Conservation (phyloP, 2,329 filamentous ascomycete species). For the Fusarium longipes region DNA sequence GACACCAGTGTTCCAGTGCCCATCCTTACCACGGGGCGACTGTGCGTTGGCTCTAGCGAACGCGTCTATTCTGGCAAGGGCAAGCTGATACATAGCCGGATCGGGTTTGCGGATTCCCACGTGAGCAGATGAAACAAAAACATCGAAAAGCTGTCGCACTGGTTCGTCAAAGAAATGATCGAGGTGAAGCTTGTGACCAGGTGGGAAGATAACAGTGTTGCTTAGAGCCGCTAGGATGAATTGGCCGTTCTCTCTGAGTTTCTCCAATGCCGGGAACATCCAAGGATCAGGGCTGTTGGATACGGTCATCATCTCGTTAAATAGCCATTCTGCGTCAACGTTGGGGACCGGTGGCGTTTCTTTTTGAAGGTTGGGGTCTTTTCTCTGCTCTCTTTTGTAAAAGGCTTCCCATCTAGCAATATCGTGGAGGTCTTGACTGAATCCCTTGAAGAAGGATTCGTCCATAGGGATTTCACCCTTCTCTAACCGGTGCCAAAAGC, state of each 20-base stretch:
- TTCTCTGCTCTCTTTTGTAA: slow-evolving; percentile 59
- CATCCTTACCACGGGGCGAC: slow-evolving; percentile 51
- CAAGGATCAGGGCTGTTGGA: slow-evolving; percentile 80
- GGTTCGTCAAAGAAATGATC: slow-evolving; percentile 65
- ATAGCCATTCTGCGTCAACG: slow-evolving; percentile 82
- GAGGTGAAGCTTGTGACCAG: slow-evolving; percentile 72
- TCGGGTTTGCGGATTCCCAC: slow-evolving; percentile 91
- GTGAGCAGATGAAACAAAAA: slow-evolving; percentile 89
- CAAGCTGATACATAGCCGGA: slow-evolving; percentile 79
- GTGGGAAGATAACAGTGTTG: slow-evolving; percentile 90
- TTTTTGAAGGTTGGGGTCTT: slow-evolving; percentile 54
- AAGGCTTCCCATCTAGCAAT: slow-evolving; percentile 76
- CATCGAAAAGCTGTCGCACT: slow-evolving; percentile 78
- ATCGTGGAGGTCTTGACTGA: slow-evolving; percentile 78
- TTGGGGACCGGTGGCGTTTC: slow-evolving; percentile 72
- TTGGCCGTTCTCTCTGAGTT: slow-evolving; percentile 70
- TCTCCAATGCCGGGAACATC: slow-evolving; percentile 85
- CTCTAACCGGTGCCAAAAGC: slow-evolving; percentile 90
- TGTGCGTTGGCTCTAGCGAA: slow-evolving; percentile 65
- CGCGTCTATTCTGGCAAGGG: slow-evolving; percentile 73
- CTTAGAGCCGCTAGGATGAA: slow-evolving; percentile 85
- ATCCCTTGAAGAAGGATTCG: slow-evolving; percentile 77
- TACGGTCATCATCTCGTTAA: slow-evolving; percentile 89
- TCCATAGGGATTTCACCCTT: slow-evolving; percentile 84
- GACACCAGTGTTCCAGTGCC: slow-evolving; percentile 64